Evolutionary conservation across 495 filamentous ascomycete genomes (phyloP).

Genomic region (Neurospora sp.): DNA sequence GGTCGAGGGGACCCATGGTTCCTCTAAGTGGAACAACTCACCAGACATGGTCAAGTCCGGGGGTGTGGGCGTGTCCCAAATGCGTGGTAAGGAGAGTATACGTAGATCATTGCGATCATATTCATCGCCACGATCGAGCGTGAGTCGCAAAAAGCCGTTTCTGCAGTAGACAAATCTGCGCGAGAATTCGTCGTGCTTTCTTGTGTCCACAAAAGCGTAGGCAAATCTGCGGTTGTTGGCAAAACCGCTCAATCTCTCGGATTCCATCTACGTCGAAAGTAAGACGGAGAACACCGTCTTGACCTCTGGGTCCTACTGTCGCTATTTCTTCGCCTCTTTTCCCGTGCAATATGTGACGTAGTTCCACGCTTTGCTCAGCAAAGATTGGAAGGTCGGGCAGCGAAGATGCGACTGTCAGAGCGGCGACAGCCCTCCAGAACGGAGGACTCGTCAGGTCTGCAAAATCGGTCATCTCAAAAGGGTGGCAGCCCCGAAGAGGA

Average conservation of each 20-base stretch:
- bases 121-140: background rate
- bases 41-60: background rate
- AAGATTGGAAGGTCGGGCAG: background rate
- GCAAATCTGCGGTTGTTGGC: background rate
- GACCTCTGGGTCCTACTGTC: background rate
- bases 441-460: background rate
- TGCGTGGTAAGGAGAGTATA: background rate
- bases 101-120: background rate
- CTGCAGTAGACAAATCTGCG: background rate
- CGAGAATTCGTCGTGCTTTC: background rate
- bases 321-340: background rate
- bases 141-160: background rate
- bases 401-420: background rate
- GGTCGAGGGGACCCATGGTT: background rate
- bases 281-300: background rate
- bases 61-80: background rate
- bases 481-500: background rate
- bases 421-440: background rate
- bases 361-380: background rate
- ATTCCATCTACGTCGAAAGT: background rate
- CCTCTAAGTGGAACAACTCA: background rate
- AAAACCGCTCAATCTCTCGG: background rate
- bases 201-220: background rate
- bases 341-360: background rate
- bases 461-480: too few relatives aligned